Conservation (phyloP, 2,329 filamentous ascomycete genomes). For the Beauveria scarabaeidicola region DNA sequence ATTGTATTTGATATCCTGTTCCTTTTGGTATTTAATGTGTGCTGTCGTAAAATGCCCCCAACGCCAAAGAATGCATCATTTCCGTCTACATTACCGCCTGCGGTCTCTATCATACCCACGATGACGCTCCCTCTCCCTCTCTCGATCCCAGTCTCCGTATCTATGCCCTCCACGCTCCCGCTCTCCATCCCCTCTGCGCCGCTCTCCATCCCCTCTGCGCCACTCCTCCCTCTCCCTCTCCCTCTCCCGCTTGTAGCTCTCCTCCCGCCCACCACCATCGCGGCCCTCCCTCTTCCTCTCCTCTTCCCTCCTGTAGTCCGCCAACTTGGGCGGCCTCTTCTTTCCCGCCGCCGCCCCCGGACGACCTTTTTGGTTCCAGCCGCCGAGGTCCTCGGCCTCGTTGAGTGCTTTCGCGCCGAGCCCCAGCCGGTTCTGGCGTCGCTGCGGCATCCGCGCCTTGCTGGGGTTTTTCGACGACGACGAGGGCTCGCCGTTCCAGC, state of each 20-base stretch:
- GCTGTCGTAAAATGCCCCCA: slow-evolving; percentile 7
- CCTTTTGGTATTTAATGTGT: slow-evolving; percentile 3
- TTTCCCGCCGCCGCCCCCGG: slow-evolving; percentile 21
- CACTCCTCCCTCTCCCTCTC: slow-evolving; percentile 31
- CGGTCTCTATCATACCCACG: slow-evolving; percentile 18
- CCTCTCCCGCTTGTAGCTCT: slow-evolving; percentile 36
- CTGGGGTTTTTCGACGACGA: slow-evolving; percentile 38
- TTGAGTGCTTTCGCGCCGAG: slow-evolving; percentile 80
- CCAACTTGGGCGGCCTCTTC: slow-evolving; percentile 35
- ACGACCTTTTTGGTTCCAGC: slow-evolving; percentile 65
- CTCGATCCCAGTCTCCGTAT: slow-evolving; percentile 16
- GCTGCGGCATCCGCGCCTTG: slow-evolving; percentile 59
- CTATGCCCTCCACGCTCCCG: slow-evolving; percentile 19
- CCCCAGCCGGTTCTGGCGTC: slow-evolving; percentile 64
- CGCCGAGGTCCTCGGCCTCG: slow-evolving; percentile 63
- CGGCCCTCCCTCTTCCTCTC: slow-evolving; percentile 38
- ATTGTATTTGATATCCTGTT: background rate
- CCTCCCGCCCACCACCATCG: slow-evolving; percentile 20
- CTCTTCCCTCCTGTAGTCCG: slow-evolving; percentile 40
- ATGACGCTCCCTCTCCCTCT: slow-evolving; percentile 17
- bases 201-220: slow-evolving; percentile 23
- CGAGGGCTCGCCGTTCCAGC: slow-evolving; percentile 67
- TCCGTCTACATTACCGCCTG: slow-evolving; percentile 14
- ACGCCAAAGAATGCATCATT: slow-evolving; percentile 15
- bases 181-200: slow-evolving; percentile 24